phyloP scores from a whole-genome alignment of 179 eudicot genomes.

The Amaranthus tricolor region DNA sequence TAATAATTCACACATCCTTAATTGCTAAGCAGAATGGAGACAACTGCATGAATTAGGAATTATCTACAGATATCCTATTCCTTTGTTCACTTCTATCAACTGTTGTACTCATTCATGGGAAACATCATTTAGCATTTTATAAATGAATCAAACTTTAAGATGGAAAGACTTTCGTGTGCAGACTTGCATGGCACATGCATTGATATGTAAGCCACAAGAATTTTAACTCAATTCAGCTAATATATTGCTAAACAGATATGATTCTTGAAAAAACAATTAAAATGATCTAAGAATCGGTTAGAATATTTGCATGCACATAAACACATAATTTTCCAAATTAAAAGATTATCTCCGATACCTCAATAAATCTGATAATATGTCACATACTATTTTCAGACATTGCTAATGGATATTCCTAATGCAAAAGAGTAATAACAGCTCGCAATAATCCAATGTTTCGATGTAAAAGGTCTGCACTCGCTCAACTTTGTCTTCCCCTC shows the following conservation, averaged over 20 bases:
- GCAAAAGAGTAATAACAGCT: not conserved
- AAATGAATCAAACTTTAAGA: too few relatives aligned
- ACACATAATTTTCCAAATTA: not conserved
- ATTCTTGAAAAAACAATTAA: not conserved
- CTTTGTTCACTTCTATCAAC: too few relatives aligned
- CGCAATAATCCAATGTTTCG: not conserved
- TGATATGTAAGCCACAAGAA: not conserved
- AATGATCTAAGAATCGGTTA: not conserved
- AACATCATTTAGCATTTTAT: too few relatives aligned
- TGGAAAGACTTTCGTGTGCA: too few relatives aligned
- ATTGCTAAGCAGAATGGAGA: too few relatives aligned
- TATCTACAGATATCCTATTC: too few relatives aligned
- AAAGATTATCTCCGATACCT: not conserved
- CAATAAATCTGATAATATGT: too few relatives aligned
- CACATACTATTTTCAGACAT: not conserved
- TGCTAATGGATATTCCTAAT: not conserved
- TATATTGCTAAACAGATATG: not conserved
- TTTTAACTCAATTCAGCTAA: not conserved
- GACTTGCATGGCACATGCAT: not conserved
- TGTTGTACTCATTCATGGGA: too few relatives aligned
- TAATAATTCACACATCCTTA: too few relatives aligned
- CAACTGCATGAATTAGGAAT: too few relatives aligned
- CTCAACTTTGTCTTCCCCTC: not conserved
- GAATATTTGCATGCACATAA: not conserved
- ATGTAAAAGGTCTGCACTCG: not conserved